Conservation (phyloP, 2,329 filamentous ascomycete genomes). For the Bertia moriformis region DNA sequence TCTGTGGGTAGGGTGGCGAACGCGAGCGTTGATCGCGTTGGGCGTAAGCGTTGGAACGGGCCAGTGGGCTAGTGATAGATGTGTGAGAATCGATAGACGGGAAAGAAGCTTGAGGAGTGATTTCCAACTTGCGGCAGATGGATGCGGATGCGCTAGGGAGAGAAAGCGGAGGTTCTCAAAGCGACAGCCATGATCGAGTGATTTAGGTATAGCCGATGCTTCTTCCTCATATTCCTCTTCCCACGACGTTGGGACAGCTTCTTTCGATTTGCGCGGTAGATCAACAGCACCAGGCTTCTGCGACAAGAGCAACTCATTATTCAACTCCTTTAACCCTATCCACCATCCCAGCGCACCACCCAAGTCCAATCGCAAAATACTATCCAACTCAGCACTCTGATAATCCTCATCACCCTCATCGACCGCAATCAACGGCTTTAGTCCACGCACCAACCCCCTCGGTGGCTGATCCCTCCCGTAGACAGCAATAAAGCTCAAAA, state of each 20-base stretch:
- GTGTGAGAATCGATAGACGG: slow-evolving; percentile 38
- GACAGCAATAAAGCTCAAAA: slow-evolving; percentile 39
- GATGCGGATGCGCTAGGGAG: slow-evolving; percentile 33
- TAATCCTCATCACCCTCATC: background rate
- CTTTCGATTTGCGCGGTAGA: background rate
- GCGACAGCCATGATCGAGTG: slow-evolving; percentile 3
- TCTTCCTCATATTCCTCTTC: background rate
- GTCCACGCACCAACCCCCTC: slow-evolving; percentile 14
- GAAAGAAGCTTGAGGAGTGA: slow-evolving; percentile 35
- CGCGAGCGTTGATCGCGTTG: slow-evolving; percentile 29
- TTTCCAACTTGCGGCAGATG: slow-evolving; percentile 27
- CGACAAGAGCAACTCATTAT: background rate
- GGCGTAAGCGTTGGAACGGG: slow-evolving; percentile 39
- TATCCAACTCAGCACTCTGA: slow-evolving; percentile 1
- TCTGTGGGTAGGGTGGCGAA: slow-evolving; percentile 20
- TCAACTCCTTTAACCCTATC: background rate
- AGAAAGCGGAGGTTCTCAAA: slow-evolving; percentile 22
- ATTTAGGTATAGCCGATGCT: background rate
- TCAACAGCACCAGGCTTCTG: background rate
- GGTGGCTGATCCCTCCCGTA: slow-evolving; percentile 26
- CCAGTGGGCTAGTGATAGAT: slow-evolving; percentile 49
- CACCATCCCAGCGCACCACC: background rate
- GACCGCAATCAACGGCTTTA: slow-evolving; percentile 30
- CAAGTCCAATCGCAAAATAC: slow-evolving; percentile 1
- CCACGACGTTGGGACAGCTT: background rate